Evolutionary conservation across 306 rosid genomes (phyloP).

Genomic region (Abrus precatorius): DNA sequence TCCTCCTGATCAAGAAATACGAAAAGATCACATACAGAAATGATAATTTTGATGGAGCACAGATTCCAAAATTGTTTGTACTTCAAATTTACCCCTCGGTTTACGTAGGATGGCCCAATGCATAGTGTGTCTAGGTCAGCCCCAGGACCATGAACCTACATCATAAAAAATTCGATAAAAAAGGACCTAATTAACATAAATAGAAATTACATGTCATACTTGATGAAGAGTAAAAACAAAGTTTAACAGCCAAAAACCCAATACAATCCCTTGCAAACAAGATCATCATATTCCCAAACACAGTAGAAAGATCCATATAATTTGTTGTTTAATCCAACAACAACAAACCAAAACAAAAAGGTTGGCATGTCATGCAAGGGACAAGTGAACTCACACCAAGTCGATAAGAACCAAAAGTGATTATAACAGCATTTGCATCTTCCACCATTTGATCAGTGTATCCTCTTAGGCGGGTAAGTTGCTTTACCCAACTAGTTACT

Average conservation of each 20-base stretch:
- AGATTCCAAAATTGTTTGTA: background rate
- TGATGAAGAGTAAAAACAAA: background rate
- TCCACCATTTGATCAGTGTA: constrained; percentile 96
- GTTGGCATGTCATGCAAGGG: background rate
- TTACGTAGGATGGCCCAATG: constrained; percentile 87
- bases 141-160: constrained; percentile 90
- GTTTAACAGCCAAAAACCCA: background rate
- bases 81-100: constrained; percentile 66
- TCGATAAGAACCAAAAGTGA: constrained; percentile 65
- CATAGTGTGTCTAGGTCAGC: constrained; percentile 90
- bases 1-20: constrained; percentile 66
- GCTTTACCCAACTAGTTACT: constrained; percentile 88
- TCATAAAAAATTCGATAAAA: background rate
- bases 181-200: background rate
- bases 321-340: constrained; percentile 7
- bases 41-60: constrained; percentile 14
- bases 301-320: background rate
- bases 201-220: background rate
- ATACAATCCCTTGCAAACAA: constrained; percentile 9
- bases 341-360: background rate
- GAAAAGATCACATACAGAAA: constrained; percentile 5
- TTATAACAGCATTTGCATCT: constrained; percentile 84
- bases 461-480: constrained; percentile 74
- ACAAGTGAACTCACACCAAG: constrained; percentile 77
- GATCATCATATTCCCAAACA: background rate